Evolutionary conservation across 148 eudicot genomes (phyloP), one percentile per base, ranked within the genome.

Genomic region (Gaultheria prostrata): DNA sequence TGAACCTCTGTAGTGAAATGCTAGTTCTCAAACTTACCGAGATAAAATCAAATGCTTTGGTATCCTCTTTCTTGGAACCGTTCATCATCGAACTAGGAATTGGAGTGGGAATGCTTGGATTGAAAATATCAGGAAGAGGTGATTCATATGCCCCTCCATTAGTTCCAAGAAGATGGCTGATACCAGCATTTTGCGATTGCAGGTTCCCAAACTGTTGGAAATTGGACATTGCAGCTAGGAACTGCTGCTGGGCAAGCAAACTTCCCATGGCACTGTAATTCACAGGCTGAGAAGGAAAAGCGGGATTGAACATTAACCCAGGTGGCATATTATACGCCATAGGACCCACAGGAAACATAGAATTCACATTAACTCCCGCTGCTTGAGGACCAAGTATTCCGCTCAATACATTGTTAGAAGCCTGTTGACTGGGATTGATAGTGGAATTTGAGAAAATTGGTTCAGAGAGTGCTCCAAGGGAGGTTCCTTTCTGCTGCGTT

Each of bases 11-110:
- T 12, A 74, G 45, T 39, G 18, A 61, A 80, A 63, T 26, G 46
- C 20, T 63, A 32, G 80, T 30, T 18, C 72, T 67, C 80, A 81
- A 26, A 83, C 93, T 92, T 90, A 96, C 98, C 80, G 97, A 93
- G 87, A 96, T 94, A 83, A 96, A 96, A 89, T 96, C 98, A 89
- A 96, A 96, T 39, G 98, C 98, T 90, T 86, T 96, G 17, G 92
- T 89, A 0, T 96, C 98, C 87, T 94, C 98, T 86, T 91, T 94
- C 88, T 90, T 91, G 8, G 98, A 89, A 85, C 86, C 84, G 77
- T 89, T 94, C 90, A 92, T 87, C 53, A 88, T 85, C 39, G 93
- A 84, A 71, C 87, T 90, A 13, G 98, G 87, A 85, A 90, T 84
- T 89, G 94, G 95, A 86, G 86, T 77, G 1, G 93, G 87, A 80